Evolutionary conservation across 1,139 yeast species (phyloP).

Genomic region (Torulaspora globosa): DNA sequence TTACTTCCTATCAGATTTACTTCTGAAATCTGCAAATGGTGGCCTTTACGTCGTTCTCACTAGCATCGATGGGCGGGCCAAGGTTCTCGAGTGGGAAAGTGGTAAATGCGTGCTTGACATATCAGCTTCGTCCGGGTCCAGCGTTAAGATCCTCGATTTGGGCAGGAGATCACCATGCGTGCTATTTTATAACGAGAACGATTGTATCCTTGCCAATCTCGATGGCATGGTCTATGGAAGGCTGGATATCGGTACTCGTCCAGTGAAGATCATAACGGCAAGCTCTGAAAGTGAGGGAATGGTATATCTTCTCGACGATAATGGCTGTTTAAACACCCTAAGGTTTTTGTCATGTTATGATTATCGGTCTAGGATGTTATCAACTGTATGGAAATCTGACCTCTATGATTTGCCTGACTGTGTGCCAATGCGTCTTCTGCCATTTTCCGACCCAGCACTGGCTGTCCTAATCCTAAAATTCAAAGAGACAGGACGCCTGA

Average conservation of each 20-base stretch:
- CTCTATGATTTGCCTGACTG: constrained; percentile 5
- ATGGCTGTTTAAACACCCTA: constrained; percentile 1
- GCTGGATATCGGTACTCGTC: constrained; percentile 5
- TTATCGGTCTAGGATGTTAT: not conserved
- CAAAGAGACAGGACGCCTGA: not conserved
- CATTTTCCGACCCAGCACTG: not conserved
- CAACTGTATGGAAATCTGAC: not conserved
- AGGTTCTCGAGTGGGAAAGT: constrained; percentile 2
- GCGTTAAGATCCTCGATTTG: constrained; percentile 5
- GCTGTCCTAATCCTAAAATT: constrained; percentile 4
- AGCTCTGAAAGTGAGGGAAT: not conserved
- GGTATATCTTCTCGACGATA: constrained; percentile 6
- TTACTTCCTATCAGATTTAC: constrained; percentile 5
- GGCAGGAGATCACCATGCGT: not conserved
- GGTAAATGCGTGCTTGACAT: constrained; percentile 7
- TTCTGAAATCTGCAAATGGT: constrained; percentile 1
- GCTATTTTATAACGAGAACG: constrained; percentile 9
- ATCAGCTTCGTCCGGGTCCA: not conserved
- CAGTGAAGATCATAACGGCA: constrained; percentile 3
- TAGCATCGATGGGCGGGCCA: constrained; percentile 10
- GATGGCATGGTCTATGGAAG: constrained; percentile 1
- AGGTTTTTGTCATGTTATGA: not conserved
- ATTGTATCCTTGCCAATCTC: constrained; percentile 5
- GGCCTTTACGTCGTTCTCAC: constrained; percentile 3
- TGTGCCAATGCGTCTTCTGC: constrained; percentile 8